A percentile compares a stretch with the other conserved stretches of the same genome.
These are phyloP conservation scores for Xylaria sp. DNA, from an alignment of 2,329 filamentous ascomycete genomes.

Conservation along the genomic window DNA sequence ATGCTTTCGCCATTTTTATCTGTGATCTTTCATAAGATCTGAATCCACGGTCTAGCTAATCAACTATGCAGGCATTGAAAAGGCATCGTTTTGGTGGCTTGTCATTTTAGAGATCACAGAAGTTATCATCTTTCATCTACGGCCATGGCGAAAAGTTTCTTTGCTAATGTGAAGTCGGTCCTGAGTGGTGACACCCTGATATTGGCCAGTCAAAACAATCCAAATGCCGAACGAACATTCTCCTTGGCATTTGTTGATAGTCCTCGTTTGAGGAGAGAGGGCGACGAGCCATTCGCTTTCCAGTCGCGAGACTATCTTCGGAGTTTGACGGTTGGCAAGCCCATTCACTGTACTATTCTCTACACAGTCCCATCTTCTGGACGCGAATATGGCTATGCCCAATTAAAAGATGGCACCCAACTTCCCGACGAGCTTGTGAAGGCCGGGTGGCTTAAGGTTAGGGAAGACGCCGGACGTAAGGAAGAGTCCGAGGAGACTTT, in stretches of 20 bases:
- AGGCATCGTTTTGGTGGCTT: constrained; percentile 35
- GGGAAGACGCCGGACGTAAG: constrained; percentile 92
- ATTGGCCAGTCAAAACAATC: constrained; percentile 83
- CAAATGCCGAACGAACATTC: constrained; percentile 83
- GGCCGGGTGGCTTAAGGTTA: constrained; percentile 91
- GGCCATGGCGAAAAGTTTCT: constrained; percentile 60
- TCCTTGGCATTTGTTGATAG: constrained; percentile 93
- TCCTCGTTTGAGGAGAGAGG: constrained; percentile 86
- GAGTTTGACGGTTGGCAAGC: constrained; percentile 84
- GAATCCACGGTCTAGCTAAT: constrained; percentile 31
- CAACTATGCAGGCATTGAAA: constrained; percentile 36
- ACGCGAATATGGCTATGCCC: constrained; percentile 87
- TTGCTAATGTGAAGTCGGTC: constrained; percentile 89
- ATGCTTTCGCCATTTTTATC: background rate
- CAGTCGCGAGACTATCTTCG: constrained; percentile 94
- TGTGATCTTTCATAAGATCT: background rate
- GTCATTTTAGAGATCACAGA: constrained; percentile 39
- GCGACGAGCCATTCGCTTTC: constrained; percentile 92
- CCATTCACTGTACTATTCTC: constrained; percentile 83
- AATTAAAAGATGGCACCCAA: constrained; percentile 77
- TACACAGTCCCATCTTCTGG: constrained; percentile 89
- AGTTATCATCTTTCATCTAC: constrained; percentile 54
- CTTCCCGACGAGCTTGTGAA: constrained; percentile 86
- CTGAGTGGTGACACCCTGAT: constrained; percentile 93
- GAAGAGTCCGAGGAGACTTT: constrained; percentile 84